phyloP scores from a whole-genome alignment of 371 early-diverging fungal species.

The Rhizopus microsporus region DNA sequence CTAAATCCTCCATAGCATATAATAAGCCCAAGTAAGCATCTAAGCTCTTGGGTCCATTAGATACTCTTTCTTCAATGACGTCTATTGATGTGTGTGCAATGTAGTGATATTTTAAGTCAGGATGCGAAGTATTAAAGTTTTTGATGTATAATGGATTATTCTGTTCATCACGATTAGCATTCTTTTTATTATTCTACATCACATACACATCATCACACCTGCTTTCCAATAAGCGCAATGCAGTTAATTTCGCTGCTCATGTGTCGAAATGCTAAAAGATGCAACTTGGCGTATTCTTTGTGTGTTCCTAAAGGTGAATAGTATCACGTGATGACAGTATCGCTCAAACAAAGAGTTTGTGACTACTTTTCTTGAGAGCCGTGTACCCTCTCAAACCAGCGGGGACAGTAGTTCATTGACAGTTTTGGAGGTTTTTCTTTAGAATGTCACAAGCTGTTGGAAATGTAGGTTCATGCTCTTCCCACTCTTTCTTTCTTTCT shows the following conservation, averaged over 20 bases:
- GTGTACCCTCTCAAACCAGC: too few species aligned
- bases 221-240: slow-evolving; percentile 74
- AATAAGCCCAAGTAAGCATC: slow-evolving; percentile 84
- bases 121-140: slow-evolving; percentile 71
- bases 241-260: slow-evolving; percentile 71
- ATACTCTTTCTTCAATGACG: slow-evolving; percentile 81
- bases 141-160: slow-evolving; percentile 86
- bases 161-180: slow-evolving; percentile 30
- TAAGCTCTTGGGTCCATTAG: slow-evolving; percentile 63
- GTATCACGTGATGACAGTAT: too few species aligned
- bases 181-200: not conserved
- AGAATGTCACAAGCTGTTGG: slow-evolving; percentile 68
- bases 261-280: not conserved
- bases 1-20: slow-evolving; percentile 85
- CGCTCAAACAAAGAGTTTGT: too few species aligned
- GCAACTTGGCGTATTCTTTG: too few species aligned
- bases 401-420: too few species aligned
- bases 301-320: too few species aligned
- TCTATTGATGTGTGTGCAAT: slow-evolving; percentile 88
- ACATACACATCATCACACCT: slow-evolving; percentile 18
- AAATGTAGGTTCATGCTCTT: slow-evolving; percentile 47
- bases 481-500: slow-evolving; percentile 6
- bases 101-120: slow-evolving; percentile 86
- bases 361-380: too few species aligned
- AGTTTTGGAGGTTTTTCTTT: not conserved